Conservation (phyloP, 2,329 filamentous ascomycete species). For the Xylogone sp. region DNA sequence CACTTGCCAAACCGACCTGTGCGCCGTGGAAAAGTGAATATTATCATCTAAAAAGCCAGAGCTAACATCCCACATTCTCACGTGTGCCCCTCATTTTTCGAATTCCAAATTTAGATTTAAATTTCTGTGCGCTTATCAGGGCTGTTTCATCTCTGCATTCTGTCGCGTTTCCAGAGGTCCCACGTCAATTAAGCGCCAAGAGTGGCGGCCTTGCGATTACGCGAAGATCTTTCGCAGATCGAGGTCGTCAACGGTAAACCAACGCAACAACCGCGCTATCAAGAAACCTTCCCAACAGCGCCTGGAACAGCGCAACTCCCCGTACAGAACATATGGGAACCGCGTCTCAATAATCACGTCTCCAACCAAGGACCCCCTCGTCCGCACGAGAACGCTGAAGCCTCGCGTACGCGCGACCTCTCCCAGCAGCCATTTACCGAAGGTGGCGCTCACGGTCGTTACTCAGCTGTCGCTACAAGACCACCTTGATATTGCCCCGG, state of each 20-base stretch:
- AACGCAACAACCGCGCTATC: not conserved
- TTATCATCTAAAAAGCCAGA: not conserved
- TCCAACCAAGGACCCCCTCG: not conserved
- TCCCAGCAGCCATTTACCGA: conserved; percentile 15
- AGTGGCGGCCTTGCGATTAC: not conserved
- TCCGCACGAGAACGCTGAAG: not conserved
- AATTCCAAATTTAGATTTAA: too few relatives aligned
- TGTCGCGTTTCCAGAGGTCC: not conserved
- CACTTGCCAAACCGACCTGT: not conserved
- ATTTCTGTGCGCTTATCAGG: not conserved
- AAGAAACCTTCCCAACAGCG: not conserved
- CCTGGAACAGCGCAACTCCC: not conserved
- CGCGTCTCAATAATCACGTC: not conserved
- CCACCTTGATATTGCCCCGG: conserved; percentile 53
- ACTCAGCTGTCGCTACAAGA: conserved; percentile 51
- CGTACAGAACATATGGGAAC: not conserved
- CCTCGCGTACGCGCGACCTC: conserved; percentile 12
- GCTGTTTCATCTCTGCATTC: not conserved
- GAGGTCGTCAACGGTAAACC: not conserved
- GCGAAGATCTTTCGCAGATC: not conserved
- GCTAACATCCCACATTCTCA: not conserved
- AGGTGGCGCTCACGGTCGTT: conserved; percentile 22
- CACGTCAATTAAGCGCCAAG: not conserved
- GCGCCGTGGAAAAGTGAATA: not conserved
- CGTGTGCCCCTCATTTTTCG: too few relatives aligned